Conservation (phyloP, 306 rosid species). For the Nissolia schottii region DNA sequence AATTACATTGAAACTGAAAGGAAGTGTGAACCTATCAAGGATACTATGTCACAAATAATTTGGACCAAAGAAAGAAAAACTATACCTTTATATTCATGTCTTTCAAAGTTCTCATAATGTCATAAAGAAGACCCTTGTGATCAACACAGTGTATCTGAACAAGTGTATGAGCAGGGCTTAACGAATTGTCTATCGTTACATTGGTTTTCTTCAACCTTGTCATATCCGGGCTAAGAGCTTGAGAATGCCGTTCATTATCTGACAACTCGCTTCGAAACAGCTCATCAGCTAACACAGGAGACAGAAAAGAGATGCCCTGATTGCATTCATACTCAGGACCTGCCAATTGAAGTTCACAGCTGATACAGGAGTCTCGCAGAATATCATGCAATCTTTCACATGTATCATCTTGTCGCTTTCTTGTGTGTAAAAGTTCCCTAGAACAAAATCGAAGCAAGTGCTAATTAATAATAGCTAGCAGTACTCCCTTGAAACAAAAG, state of each 20-base stretch:
- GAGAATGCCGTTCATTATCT: conserved; percentile 44
- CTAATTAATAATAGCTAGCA: neutral
- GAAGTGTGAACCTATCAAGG: neutral
- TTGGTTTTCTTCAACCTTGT: conserved; percentile 47
- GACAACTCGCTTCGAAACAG: conserved; percentile 48
- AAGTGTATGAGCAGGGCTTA: conserved; percentile 73
- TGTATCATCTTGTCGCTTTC: conserved; percentile 56
- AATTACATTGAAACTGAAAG: conserved; percentile 5
- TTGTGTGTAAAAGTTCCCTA: conserved; percentile 67
- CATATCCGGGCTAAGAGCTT: conserved; percentile 68
- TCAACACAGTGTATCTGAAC: conserved; percentile 63
- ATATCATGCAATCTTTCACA: conserved; percentile 41
- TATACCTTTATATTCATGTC: conserved; percentile 62
- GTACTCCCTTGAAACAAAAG: neutral
- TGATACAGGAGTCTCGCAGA: conserved; percentile 55
- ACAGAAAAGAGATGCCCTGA: conserved; percentile 50
- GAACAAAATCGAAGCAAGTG: conserved; percentile 20
- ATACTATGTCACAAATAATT: neutral
- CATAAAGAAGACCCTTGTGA: conserved; percentile 77
- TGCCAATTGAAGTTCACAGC: conserved; percentile 63
- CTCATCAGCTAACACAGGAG: conserved; percentile 54
- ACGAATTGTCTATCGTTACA: conserved; percentile 55
- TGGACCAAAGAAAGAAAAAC: conserved; percentile 3
- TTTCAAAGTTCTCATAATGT: conserved; percentile 71
- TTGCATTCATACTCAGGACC: conserved; percentile 53